phyloP scores from a whole-genome alignment of 768 basidiomycete genomes.

The Calocera cornea region DNA sequence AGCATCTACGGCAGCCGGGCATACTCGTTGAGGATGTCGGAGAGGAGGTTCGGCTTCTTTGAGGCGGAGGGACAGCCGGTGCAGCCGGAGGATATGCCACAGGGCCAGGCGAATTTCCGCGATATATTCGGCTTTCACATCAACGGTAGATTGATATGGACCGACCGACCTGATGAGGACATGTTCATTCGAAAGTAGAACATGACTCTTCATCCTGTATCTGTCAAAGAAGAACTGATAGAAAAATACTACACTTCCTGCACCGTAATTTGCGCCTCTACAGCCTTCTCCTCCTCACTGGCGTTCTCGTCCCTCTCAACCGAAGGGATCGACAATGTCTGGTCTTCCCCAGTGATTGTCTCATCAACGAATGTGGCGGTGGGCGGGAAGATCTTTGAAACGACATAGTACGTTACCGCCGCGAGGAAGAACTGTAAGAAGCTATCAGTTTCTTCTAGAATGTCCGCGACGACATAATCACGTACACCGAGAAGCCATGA shows the following conservation, averaged over 20 bases:
- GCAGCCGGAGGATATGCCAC: too few relatives aligned
- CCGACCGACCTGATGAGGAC: too few relatives aligned
- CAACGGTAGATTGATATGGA: too few relatives aligned
- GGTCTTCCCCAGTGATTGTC: neutral
- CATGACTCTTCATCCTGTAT: too few relatives aligned
- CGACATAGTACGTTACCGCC: neutral
- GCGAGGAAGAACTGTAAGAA: neutral
- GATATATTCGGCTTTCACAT: too few relatives aligned
- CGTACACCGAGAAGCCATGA: conserved; percentile 66
- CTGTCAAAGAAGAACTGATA: too few relatives aligned
- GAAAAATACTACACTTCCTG: neutral
- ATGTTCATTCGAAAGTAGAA: too few relatives aligned
- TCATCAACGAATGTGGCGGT: neutral
- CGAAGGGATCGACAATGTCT: neutral
- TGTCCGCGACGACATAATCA: conserved; percentile 1
- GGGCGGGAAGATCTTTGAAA: neutral
- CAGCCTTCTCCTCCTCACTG: neutral
- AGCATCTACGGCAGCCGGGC: too few relatives aligned
- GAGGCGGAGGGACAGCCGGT: too few relatives aligned
- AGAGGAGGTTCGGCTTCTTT: too few relatives aligned
- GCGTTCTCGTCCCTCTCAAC: neutral
- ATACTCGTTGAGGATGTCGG: too few relatives aligned
- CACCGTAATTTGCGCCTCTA: neutral
- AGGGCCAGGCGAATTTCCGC: too few relatives aligned
- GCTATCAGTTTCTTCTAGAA: neutral